phyloP scores from a whole-genome alignment of 352 stramenopile species.

The Plasmopara viticola region DNA sequence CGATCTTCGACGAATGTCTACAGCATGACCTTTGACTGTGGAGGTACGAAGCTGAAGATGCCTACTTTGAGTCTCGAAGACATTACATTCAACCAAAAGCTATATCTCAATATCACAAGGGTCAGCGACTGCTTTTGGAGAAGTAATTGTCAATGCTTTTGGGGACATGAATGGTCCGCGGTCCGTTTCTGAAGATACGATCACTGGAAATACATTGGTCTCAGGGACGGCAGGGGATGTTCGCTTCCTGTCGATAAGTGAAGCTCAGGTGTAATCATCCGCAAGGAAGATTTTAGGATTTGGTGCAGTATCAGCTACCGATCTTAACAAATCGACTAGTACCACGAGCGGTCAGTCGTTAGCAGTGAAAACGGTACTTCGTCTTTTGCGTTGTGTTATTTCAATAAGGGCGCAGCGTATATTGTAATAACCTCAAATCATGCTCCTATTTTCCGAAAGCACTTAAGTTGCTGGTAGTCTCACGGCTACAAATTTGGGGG shows the following conservation, averaged over 20 bases:
- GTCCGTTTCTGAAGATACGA: background rate
- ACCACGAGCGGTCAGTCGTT: background rate
- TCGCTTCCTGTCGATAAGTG: background rate
- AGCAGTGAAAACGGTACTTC: too few species aligned
- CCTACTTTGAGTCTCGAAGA: background rate
- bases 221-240: background rate
- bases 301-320: background rate
- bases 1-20: background rate
- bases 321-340: background rate
- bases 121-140: background rate
- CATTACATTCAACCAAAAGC: background rate
- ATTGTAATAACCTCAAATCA: background rate
- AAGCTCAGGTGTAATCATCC: background rate
- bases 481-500: background rate
- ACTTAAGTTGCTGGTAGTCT: too few species aligned
- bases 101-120: background rate
- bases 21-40: constrained; percentile 1
- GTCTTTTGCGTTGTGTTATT: background rate
- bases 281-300: background rate
- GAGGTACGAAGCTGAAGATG: background rate
- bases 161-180: background rate
- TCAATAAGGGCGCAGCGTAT: background rate
- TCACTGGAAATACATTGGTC: background rate
- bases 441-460: too few species aligned
- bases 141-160: background rate